These are phyloP conservation scores for Sugiyamaella mastotermitis DNA, from an alignment of 805 yeast genomes.

Conservation along the genomic window DNA sequence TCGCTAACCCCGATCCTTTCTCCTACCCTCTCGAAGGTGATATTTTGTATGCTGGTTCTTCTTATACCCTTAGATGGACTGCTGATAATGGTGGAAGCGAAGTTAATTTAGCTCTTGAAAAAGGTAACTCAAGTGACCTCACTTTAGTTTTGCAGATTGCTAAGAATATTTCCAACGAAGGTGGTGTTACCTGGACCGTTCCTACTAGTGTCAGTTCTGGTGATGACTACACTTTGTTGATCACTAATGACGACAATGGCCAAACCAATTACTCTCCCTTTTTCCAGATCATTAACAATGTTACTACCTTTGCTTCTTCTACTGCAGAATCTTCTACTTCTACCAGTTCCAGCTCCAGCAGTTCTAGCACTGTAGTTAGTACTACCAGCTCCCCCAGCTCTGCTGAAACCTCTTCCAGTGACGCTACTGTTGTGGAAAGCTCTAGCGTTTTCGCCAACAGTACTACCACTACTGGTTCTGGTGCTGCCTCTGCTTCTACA, in stretches of 20 bases:
- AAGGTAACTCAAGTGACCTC: conserved; percentile 31
- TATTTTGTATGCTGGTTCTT: conserved; percentile 27
- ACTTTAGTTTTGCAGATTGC: conserved; percentile 30
- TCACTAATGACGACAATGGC: conserved; percentile 26
- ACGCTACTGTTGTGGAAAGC: background rate
- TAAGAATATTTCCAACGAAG: conserved; percentile 30
- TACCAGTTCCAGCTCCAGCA: conserved; percentile 4
- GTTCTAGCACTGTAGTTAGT: conserved; percentile 1
- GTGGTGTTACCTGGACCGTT: conserved; percentile 33
- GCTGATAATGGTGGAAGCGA: conserved; percentile 28
- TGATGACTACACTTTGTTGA: conserved; percentile 30
- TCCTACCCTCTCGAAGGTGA: conserved; percentile 27
- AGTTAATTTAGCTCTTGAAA: conserved; percentile 27
- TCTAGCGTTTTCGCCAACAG: background rate
- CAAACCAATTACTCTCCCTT: conserved; percentile 32
- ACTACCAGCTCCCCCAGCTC: conserved; percentile 1
- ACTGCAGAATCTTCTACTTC: conserved; percentile 10
- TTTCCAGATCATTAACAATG: conserved; percentile 24
- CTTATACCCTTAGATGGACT: conserved; percentile 28
- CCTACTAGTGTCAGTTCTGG: conserved; percentile 29
- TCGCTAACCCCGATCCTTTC: conserved; percentile 27
- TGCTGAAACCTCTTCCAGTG: background rate
- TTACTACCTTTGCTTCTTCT: conserved; percentile 11
- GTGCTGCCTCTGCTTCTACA: conserved; percentile 2
- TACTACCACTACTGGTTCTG: conserved; percentile 2